These are phyloP conservation scores for Xylaria polymorpha DNA, from an alignment of 2,329 filamentous ascomycete genomes.

Conservation along the genomic window DNA sequence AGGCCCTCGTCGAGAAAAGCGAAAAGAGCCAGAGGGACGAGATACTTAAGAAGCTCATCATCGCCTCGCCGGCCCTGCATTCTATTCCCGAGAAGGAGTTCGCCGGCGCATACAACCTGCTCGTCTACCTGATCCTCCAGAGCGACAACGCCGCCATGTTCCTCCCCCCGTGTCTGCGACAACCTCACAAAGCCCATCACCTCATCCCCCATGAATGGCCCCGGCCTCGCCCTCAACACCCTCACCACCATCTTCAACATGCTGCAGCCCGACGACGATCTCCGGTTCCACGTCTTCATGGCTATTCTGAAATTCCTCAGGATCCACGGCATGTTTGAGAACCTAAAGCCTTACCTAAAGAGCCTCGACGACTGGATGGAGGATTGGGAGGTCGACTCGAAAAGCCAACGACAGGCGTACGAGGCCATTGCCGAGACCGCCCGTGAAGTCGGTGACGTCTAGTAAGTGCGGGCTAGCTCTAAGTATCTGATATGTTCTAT, in stretches of 20 bases:
- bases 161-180: slow-evolving; percentile 86
- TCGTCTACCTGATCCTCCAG: slow-evolving; percentile 91
- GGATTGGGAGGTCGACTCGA: slow-evolving; percentile 83
- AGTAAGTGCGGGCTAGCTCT: slow-evolving; percentile 62
- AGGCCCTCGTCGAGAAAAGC: slow-evolving; percentile 76
- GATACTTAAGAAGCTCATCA: slow-evolving; percentile 88
- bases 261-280: slow-evolving; percentile 77
- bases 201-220: slow-evolving; percentile 85
- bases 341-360: slow-evolving; percentile 83
- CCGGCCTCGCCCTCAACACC: slow-evolving; percentile 86
- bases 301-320: slow-evolving; percentile 88
- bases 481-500: slow-evolving; percentile 14
- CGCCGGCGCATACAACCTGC: slow-evolving; percentile 94
- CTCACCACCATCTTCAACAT: slow-evolving; percentile 98
- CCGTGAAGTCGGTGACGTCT: slow-evolving; percentile 78
- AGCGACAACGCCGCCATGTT: slow-evolving; percentile 86
- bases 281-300: slow-evolving; percentile 90
- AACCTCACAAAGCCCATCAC: slow-evolving; percentile 89
- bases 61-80: slow-evolving; percentile 81
- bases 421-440: slow-evolving; percentile 85
- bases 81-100: slow-evolving; percentile 95
- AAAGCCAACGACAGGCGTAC: slow-evolving; percentile 87
- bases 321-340: slow-evolving; percentile 80
- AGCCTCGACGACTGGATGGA: slow-evolving; percentile 84
- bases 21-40: slow-evolving; percentile 84